Evolutionary conservation across 495 filamentous ascomycete species (phyloP), one percentile per base, ranked within the genome.

Genomic region (Aspergillus mulundensis): DNA sequence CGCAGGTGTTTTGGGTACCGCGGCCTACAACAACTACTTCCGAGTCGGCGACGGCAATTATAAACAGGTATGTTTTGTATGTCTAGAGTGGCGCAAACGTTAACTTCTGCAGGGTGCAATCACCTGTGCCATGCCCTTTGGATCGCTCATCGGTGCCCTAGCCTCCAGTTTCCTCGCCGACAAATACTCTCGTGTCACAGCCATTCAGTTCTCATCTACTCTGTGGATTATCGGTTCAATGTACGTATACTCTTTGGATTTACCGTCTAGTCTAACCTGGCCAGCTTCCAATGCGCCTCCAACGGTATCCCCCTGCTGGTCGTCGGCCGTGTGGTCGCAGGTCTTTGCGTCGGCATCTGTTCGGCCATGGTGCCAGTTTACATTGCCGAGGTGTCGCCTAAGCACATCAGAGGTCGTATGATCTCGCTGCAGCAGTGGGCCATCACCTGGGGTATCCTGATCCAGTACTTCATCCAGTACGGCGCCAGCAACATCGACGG

Each of bases 341-440:
- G 88, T 39, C 60, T 90, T 34, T 85, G 83, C 57, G 81, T 91
- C 52, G 88, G 88, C 54, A 90, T 90, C 60, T 76, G 81, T 20
- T 88, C 86, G 2, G 78, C 86, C 25, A 76, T 86, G 50, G 87
- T 89, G 14, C 88, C 88, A 0, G 79, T 90, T 14, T 91, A 91
- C 65, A 84, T 86, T 56, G 78, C 86, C 46, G 88, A 92, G 66
- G 83, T 92, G 45, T 84, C 85, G 0, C 87, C 85, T 8, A 85
- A 86, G 63, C 82, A 88, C 58, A 87, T 88, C 53, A 82, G 88
- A 42, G 88, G 88, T 19, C 79, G 86, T n/a, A 78, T 91, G 19
- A 84, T 91, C 12, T 82, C 81, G 18, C 70, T 87, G 3, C 87
- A 90, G 66, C 85, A 90, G 66, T 88, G 87, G 84, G 85, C 87